Base-by-base conservation (phyloP, 2,329 filamentous ascomycete genomes). In the Tricladium varicosporioides region DNA sequence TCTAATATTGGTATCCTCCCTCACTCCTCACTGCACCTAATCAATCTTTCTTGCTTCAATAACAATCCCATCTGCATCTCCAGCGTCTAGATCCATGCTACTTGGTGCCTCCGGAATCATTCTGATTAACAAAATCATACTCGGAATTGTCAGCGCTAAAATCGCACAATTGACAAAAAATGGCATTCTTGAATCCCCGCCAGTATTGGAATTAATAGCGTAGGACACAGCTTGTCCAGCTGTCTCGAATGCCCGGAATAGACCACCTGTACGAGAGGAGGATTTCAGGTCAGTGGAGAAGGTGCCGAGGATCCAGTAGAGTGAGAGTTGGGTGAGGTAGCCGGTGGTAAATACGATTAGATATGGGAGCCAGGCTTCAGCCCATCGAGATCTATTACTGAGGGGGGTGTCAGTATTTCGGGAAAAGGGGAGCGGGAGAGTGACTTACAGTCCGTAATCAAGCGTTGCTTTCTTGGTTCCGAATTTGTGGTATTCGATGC, bases 231-330 rank as follows among this genome's bases (percentile, higher is more conserved):
- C 66, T 51, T 71, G 69, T n/a, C 69, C 69, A 1, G 62, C 59
- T 0, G 76, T 78, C 63, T 80, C 78, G 47, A 80, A 79, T 0
- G 76, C 78, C 1, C 78, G 71, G 8, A 81, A 69, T 0, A 80
- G 65, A 1, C 77, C 76, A 2, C 79, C 77, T 1, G 73, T 75
- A 0, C 80, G 70, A 0, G 78, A 77, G 5, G 65, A 69, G 5
- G 65, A 62, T 42, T 70, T 67, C 1, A 72, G 65, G 18, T 74
- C 71, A 0, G 67, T 70, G 2, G 71, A 70, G 18, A 73, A 71
- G 2, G 67, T 71, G 31, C 70, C 71, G 13, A 74, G 62, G 16
- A 73, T 71, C 72, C 72, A 74, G 62, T 74, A 74, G 5, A 74
- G 59, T 1, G 60, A 62, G 5, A 62, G 46, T 49, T 62, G 60